Percentiles rank a stretch among this genome's conserved stretches.
These are phyloP conservation scores for Leptographium galeiforme DNA, from an alignment of 2,329 filamentous ascomycete species.

Conservation along the genomic window DNA sequence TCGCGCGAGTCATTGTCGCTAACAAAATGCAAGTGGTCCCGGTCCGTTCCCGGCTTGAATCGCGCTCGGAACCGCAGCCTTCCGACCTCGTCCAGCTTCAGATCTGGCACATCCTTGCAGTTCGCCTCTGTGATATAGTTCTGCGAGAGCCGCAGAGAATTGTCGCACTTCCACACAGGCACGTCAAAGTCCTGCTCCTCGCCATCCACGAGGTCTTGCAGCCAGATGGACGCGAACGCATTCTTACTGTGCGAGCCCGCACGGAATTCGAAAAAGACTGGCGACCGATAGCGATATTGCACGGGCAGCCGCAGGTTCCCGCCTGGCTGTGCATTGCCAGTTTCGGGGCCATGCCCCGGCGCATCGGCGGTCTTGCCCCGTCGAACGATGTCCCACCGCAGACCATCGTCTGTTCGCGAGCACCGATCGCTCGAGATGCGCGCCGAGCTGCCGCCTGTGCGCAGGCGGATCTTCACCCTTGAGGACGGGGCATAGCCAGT, in stretches of 20 bases:
- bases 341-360: constrained; percentile 16
- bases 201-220: constrained; percentile 72
- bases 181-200: constrained; percentile 66
- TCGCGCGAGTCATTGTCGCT: constrained; percentile 80
- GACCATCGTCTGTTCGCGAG: constrained; percentile 32
- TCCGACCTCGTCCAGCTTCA: constrained; percentile 68
- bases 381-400: constrained; percentile 30
- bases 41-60: constrained; percentile 85
- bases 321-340: constrained; percentile 21
- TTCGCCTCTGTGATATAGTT: constrained; percentile 85
- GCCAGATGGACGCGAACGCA: constrained; percentile 72
- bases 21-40: constrained; percentile 71
- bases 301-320: constrained; percentile 60
- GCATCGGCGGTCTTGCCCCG: constrained; percentile 15
- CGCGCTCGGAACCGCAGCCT: constrained; percentile 65
- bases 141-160: constrained; percentile 63
- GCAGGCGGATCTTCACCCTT: constrained; percentile 63
- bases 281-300: constrained; percentile 78
- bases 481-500: constrained; percentile 44
- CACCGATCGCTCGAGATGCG: constrained; percentile 54
- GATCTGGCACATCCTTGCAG: constrained; percentile 52
- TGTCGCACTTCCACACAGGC: constrained; percentile 80
- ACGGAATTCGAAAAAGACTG: constrained; percentile 80
- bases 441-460: constrained; percentile 74
- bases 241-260: constrained; percentile 56